phyloP scores from a whole-genome alignment of 192 early-diverging fungal genomes.

The Gonapodya sp. region DNA sequence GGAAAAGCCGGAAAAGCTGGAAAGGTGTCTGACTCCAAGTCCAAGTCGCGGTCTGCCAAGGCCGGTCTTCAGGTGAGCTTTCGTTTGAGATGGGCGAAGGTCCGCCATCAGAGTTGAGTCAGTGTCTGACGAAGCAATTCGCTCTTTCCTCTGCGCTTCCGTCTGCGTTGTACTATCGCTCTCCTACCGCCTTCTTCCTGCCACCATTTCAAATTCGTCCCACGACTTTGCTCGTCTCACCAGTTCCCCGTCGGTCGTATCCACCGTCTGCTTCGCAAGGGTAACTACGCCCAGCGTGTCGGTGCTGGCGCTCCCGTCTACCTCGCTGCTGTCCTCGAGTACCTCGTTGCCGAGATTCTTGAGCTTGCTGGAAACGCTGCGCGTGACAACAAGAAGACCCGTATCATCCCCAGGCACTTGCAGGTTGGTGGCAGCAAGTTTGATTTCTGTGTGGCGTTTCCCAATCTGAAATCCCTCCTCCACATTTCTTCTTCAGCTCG shows the following conservation, averaged over 20 bases:
- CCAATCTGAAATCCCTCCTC: not conserved
- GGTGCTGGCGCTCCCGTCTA: slow-evolving; percentile 73
- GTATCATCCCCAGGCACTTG: slow-evolving; percentile 91
- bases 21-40: slow-evolving; percentile 16
- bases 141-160: not conserved
- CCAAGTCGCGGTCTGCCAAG: slow-evolving; percentile 74
- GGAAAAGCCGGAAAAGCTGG: slow-evolving; percentile 17
- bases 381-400: slow-evolving; percentile 88
- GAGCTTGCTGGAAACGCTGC: slow-evolving; percentile 93
- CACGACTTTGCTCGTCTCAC: not conserved
- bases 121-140: too few relatives aligned
- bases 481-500: slow-evolving; percentile 39
- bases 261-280: slow-evolving; percentile 86
- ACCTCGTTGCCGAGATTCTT: slow-evolving; percentile 91
- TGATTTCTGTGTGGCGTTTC: not conserved
- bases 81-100: too few relatives aligned
- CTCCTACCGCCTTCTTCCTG: not conserved
- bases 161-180: not conserved
- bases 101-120: too few relatives aligned
- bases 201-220: too few relatives aligned
- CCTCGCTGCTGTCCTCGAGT: slow-evolving; percentile 91
- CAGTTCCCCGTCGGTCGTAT: slow-evolving; percentile 92
- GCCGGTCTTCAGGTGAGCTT: slow-evolving; percentile 65
- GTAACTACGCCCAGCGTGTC: slow-evolving; percentile 71
- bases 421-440: slow-evolving; percentile 16